Percentiles rank a stretch among this genome's conserved stretches.
These are phyloP conservation scores for Suillus plorans DNA, from an alignment of 768 basidiomycete species.

Conservation along the genomic window DNA sequence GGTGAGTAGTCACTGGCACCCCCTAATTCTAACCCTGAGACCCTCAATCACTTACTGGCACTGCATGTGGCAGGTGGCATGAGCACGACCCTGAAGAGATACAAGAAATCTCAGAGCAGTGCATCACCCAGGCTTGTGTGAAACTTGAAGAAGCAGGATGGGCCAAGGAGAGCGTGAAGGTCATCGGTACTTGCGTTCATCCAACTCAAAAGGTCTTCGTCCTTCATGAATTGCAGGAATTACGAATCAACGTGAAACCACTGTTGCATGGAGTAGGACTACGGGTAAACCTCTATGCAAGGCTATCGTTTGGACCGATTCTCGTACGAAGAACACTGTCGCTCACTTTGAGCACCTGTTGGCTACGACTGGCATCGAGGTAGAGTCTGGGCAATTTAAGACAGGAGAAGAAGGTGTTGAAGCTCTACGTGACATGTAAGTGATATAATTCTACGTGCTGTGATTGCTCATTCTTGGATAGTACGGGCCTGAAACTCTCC, in stretches of 20 bases:
- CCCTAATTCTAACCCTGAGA: neutral
- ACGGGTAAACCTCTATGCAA: slow-evolving; percentile 88
- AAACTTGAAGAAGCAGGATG: slow-evolving; percentile 75
- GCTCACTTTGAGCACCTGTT: slow-evolving; percentile 77
- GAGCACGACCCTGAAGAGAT: slow-evolving; percentile 91
- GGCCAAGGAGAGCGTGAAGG: slow-evolving; percentile 79
- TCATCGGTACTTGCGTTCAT: slow-evolving; percentile 66
- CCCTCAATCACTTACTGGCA: neutral
- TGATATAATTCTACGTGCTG: slow-evolving; percentile 10
- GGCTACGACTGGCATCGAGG: slow-evolving; percentile 70
- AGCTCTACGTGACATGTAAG: slow-evolving; percentile 67
- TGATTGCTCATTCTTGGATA: slow-evolving; percentile 27
- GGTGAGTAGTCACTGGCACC: slow-evolving; percentile 42
- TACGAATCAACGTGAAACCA: slow-evolving; percentile 97
- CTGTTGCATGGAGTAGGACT: slow-evolving; percentile 87
- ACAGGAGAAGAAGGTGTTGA: slow-evolving; percentile 70
- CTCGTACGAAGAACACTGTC: slow-evolving; percentile 85
- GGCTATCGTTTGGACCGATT: slow-evolving; percentile 96
- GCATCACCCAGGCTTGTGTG: slow-evolving; percentile 71
- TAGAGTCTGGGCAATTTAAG: slow-evolving; percentile 60
- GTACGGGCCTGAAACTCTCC: slow-evolving; percentile 91
- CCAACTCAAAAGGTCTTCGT: neutral
- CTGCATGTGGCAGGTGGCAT: slow-evolving; percentile 68
- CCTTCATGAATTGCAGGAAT: slow-evolving; percentile 53
- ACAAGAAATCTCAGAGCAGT: slow-evolving; percentile 66